phyloP scores from a whole-genome alignment of 2,329 filamentous ascomycete species.

The Exophiala sp. region DNA sequence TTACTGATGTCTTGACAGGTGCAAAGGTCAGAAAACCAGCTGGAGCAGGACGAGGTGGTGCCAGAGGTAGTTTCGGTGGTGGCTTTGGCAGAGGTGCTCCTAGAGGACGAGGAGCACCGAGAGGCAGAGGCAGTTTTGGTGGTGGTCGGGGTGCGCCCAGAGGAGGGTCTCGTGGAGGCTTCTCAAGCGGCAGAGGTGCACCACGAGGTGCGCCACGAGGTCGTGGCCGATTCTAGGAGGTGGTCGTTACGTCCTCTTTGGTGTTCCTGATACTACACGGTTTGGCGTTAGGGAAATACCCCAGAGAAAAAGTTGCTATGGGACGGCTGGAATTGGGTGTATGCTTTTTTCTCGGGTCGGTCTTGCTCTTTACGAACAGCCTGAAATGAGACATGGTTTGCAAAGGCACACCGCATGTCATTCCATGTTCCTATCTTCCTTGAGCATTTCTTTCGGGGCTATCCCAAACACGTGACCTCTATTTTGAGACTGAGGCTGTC shows the following conservation, averaged over 20 bases:
- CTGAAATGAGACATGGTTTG: too few relatives aligned
- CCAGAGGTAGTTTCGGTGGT: conserved; percentile 48
- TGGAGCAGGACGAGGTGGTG: conserved; percentile 43
- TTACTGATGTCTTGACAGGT: conserved; percentile 51
- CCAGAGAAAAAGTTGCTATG: conserved; percentile 11
- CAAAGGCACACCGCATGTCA: background rate
- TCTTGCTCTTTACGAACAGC: too few relatives aligned
- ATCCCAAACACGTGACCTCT: background rate
- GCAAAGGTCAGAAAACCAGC: conserved; percentile 39
- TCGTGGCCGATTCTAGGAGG: conserved; percentile 15
- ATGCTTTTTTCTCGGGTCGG: background rate
- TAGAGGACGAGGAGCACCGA: conserved; percentile 30
- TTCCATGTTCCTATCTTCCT: background rate
- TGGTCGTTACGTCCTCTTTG: background rate
- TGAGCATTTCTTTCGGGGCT: background rate
- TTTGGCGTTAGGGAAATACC: conserved; percentile 42
- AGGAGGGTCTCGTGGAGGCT: conserved; percentile 33
- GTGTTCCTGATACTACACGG: conserved; percentile 35
- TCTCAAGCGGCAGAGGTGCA: conserved; percentile 29
- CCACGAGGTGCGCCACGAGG: conserved; percentile 15
- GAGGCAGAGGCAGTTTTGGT: conserved; percentile 31
- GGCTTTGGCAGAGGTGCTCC: conserved; percentile 40
- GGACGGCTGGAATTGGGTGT: background rate
- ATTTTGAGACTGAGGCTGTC: background rate
- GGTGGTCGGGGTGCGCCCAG: conserved; percentile 24